Evolutionary conservation across 768 basidiomycete species (phyloP).

Genomic region (Psilocybe subaeruginosa): DNA sequence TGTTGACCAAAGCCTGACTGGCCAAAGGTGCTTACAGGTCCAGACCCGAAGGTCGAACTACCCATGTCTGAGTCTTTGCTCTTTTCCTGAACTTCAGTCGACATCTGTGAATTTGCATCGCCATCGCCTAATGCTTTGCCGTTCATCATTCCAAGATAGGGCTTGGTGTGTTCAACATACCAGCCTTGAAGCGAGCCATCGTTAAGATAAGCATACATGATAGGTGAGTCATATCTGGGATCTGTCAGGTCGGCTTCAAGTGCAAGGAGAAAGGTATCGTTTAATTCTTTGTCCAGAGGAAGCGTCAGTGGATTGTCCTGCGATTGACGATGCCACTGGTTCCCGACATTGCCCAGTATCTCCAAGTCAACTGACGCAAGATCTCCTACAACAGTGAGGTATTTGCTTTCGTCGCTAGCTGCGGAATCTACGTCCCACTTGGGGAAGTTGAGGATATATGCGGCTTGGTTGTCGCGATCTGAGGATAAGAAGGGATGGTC

Average conservation of each 20-base stretch:
- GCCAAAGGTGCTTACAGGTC: slow-evolving; percentile 21
- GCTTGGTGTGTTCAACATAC: slow-evolving; percentile 62
- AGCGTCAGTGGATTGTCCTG: slow-evolving; percentile 59
- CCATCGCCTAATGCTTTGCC: slow-evolving; percentile 17
- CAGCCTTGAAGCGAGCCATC: slow-evolving; percentile 80
- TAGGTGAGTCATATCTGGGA: slow-evolving; percentile 44
- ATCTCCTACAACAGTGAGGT: slow-evolving; percentile 50
- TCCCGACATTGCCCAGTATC: slow-evolving; percentile 41
- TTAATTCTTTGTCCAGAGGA: slow-evolving; percentile 68
- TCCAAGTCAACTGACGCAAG: slow-evolving; percentile 50
- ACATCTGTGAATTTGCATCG: slow-evolving; percentile 8
- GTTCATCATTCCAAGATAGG: slow-evolving; percentile 60
- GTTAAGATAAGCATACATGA: slow-evolving; percentile 76
- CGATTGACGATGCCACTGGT: slow-evolving; percentile 51
- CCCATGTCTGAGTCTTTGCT: slow-evolving; percentile 28
- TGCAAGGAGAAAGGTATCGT: slow-evolving; percentile 70
- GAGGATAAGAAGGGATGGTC: slow-evolving; percentile 42
- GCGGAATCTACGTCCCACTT: slow-evolving; percentile 48
- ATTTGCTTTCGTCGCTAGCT: slow-evolving; percentile 38
- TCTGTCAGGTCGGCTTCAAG: slow-evolving; percentile 71
- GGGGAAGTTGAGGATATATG: slow-evolving; percentile 40
- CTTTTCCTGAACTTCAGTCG: slow-evolving; percentile 11
- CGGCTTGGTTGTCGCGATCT: slow-evolving; percentile 40
- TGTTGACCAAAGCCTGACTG: slow-evolving; percentile 27
- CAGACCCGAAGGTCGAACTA: slow-evolving; percentile 5